Conservation (phyloP, 306 rosid species). For the Elaeagnus macrophylla region DNA sequence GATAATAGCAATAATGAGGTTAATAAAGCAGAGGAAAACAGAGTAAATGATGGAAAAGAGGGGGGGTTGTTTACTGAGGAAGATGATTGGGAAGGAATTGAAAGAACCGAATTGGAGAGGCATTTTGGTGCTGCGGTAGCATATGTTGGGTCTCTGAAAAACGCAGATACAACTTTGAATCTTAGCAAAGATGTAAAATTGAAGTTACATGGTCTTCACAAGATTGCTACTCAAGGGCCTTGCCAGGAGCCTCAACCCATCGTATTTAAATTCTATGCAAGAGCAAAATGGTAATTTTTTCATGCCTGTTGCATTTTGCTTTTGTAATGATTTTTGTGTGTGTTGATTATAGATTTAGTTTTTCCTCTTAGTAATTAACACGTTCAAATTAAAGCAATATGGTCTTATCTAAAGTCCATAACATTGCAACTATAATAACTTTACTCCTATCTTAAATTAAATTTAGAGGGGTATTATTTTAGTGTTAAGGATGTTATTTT, state of each 20-base stretch:
- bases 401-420: background rate
- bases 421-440: too few relatives aligned
- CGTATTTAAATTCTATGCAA: constrained; percentile 50
- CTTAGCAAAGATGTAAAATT: constrained; percentile 39
- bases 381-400: background rate
- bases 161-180: constrained; percentile 19
- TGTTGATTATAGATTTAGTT: background rate
- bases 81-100: constrained; percentile 78
- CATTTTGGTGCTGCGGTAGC: constrained; percentile 47
- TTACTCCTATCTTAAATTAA: too few relatives aligned
- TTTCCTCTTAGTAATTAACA: background rate
- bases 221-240: constrained; percentile 62
- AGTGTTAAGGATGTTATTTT: too few relatives aligned
- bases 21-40: constrained; percentile 15
- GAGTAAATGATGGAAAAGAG: constrained; percentile 4
- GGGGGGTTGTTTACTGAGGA: constrained; percentile 29
- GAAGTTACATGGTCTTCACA: constrained; percentile 54
- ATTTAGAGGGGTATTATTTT: too few relatives aligned
- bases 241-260: constrained; percentile 59
- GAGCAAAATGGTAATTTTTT: constrained; percentile 59
- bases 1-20: constrained; percentile 16
- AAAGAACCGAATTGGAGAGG: constrained; percentile 63
- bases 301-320: background rate
- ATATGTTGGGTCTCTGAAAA: constrained; percentile 32
- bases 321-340: background rate